phyloP scores from a whole-genome alignment of 1,284 basidiomycete species.

The Ceratobasidium sp. region DNA sequence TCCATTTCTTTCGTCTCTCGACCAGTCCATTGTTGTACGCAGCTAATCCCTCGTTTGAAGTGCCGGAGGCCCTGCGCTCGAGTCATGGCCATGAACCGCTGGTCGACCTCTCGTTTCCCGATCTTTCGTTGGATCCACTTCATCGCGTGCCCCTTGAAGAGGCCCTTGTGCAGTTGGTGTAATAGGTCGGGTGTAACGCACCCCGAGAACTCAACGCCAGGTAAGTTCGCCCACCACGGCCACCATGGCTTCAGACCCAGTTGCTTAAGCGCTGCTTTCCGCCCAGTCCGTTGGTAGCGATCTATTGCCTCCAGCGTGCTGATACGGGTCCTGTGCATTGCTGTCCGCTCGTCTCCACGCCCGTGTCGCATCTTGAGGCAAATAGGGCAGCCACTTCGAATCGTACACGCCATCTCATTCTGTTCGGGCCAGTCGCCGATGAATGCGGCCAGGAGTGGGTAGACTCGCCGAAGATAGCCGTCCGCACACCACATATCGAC shows the following conservation, averaged over 20 bases:
- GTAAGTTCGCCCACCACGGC: constrained; percentile 25
- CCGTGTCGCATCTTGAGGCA: constrained; percentile 11
- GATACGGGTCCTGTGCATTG: not conserved
- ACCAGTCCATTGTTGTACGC: constrained; percentile 26
- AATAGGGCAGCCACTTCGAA: constrained; percentile 23
- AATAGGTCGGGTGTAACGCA: constrained; percentile 54
- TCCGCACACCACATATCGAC: constrained; percentile 49
- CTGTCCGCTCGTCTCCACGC: not conserved
- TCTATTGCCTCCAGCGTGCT: not conserved
- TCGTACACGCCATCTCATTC: constrained; percentile 39
- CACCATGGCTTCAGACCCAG: constrained; percentile 6
- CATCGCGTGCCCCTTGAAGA: constrained; percentile 54
- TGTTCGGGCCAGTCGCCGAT: constrained; percentile 45
- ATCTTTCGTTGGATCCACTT: constrained; percentile 4
- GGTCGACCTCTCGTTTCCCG: constrained; percentile 39
- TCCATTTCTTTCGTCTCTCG: constrained; percentile 31
- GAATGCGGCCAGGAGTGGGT: constrained; percentile 49
- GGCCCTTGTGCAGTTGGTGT: constrained; percentile 57
- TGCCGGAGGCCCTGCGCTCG: constrained; percentile 3
- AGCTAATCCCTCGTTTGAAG: constrained; percentile 27
- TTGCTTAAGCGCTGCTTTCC: not conserved
- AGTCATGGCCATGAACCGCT: constrained; percentile 34
- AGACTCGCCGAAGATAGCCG: constrained; percentile 39
- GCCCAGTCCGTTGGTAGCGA: not conserved
- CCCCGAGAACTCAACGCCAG: constrained; percentile 49